phyloP scores from a whole-genome alignment of 2,329 filamentous ascomycete genomes.

The Aureobasidium sp. region DNA sequence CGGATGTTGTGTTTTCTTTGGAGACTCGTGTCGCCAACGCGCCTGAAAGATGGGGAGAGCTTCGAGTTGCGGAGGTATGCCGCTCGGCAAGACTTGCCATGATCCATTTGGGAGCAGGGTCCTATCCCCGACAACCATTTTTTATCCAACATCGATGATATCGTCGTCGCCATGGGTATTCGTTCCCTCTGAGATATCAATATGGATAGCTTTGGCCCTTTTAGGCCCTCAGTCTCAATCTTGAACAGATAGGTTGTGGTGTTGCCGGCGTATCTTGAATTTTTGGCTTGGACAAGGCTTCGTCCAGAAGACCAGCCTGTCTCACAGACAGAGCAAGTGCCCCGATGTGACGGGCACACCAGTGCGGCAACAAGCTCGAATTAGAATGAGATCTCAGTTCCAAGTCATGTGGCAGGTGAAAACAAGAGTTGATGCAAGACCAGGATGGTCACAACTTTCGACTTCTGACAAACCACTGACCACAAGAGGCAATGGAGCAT shows the following conservation, averaged over 20 bases:
- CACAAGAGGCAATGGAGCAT: too few relatives aligned
- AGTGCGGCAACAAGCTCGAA: neutral
- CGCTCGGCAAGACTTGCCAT: neutral
- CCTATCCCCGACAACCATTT: neutral
- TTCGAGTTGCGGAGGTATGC: neutral
- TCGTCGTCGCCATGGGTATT: neutral
- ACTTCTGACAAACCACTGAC: too few relatives aligned
- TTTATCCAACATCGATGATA: neutral
- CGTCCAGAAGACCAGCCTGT: neutral
- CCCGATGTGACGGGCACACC: too few relatives aligned
- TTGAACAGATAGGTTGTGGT: neutral
- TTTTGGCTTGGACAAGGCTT: neutral
- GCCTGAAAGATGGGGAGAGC: neutral
- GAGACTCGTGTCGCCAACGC: slow-evolving; percentile 8
- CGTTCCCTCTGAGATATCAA: too few relatives aligned
- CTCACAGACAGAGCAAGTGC: too few relatives aligned
- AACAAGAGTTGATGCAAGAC: too few relatives aligned
- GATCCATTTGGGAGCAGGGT: neutral
- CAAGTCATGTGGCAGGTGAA: neutral
- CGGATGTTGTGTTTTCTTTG: neutral
- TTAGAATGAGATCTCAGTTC: neutral
- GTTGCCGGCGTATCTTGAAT: neutral
- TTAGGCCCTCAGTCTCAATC: too few relatives aligned
- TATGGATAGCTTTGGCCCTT: too few relatives aligned
- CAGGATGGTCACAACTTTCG: too few relatives aligned